Percentiles rank a stretch among this genome's conserved stretches.
Conservation (phyloP, 768 basidiomycete species). For the Butyriboletus loyo region DNA sequence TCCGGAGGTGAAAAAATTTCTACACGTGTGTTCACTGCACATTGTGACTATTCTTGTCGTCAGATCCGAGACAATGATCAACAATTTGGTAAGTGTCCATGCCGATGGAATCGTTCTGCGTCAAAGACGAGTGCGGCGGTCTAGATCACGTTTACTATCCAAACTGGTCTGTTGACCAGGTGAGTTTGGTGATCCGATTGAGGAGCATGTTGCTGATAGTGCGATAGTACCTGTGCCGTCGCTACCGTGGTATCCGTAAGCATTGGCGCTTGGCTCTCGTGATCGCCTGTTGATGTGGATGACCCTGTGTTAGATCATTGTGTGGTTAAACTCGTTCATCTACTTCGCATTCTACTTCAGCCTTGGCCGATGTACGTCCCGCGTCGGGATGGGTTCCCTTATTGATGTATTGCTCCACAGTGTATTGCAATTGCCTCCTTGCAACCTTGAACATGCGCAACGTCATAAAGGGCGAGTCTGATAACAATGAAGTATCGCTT, state of each 20-base stretch:
- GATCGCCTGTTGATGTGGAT: neutral
- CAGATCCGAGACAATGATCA: slow-evolving; percentile 55
- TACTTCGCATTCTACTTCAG: no score
- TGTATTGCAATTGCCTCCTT: no score
- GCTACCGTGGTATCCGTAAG: slow-evolving; percentile 54
- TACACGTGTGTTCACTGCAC: neutral
- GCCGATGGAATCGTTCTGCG: neutral
- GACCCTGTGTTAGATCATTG: slow-evolving; percentile 41
- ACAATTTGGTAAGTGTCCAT: slow-evolving; percentile 33
- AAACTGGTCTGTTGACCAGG: slow-evolving; percentile 35
- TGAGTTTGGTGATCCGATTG: neutral
- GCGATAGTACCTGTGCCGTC: slow-evolving; percentile 44
- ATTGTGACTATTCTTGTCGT: neutral
- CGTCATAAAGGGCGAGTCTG: no score
- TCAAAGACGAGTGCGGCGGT: neutral
- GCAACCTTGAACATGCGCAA: no score
- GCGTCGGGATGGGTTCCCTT: no score
- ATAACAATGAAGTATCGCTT: no score
- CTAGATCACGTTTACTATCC: slow-evolving; percentile 53
- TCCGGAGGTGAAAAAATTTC: slow-evolving; percentile 38
- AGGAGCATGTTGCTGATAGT: neutral
- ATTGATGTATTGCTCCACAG: no score
- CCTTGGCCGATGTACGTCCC: no score
- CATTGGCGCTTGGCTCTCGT: no score
- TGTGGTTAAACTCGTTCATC: no score